These are phyloP conservation scores for Suillus ampliporus DNA, from an alignment of 768 basidiomycete species.

Conservation along the genomic window DNA sequence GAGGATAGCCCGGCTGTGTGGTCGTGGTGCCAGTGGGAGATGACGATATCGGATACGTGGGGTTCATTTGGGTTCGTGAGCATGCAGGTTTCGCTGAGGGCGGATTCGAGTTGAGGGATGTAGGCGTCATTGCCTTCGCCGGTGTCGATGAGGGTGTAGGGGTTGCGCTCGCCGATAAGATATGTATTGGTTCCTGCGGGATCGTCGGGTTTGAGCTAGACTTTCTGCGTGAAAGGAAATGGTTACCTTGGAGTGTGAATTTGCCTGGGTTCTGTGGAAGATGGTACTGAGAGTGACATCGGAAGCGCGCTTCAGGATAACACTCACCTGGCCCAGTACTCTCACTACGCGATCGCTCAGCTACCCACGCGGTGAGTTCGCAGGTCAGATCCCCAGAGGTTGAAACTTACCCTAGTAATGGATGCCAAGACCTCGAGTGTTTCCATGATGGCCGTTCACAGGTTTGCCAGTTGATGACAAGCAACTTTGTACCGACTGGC, in stretches of 20 bases:
- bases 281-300: neutral
- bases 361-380: constrained; percentile 39
- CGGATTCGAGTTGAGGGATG: constrained; percentile 65
- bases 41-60: constrained; percentile 84
- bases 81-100: constrained; percentile 50
- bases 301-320: neutral
- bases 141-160: constrained; percentile 83
- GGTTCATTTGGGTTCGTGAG: constrained; percentile 47
- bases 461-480: too few species aligned
- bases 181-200: constrained; percentile 87
- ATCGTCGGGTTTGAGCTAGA: neutral
- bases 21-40: constrained; percentile 92
- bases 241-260: constrained; percentile 82
- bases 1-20: constrained; percentile 79
- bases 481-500: too few species aligned
- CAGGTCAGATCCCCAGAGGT: constrained; percentile 2
- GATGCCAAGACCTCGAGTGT: constrained; percentile 57
- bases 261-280: constrained; percentile 78
- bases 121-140: constrained; percentile 78
- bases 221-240: neutral
- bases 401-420: constrained; percentile 53
- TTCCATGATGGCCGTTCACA: constrained; percentile 43
- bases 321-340: constrained; percentile 74
- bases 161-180: constrained; percentile 70
- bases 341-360: constrained; percentile 71